Evolutionary conservation across 768 basidiomycete species (phyloP).

Genomic region (Hypholoma sublateritium): DNA sequence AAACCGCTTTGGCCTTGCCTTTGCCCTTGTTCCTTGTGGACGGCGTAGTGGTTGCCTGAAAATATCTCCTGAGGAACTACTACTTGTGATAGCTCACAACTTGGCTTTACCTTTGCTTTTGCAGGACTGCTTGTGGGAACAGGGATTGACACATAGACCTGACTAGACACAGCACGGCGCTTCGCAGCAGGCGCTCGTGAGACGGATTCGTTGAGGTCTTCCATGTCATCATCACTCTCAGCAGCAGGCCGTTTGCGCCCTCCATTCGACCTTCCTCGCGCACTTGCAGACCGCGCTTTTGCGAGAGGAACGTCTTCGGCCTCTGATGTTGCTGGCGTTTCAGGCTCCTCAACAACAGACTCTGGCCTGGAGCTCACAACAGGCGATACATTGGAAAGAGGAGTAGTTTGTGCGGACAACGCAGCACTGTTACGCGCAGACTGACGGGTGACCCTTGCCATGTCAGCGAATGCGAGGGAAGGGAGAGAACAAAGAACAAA

Average conservation of each 20-base stretch:
- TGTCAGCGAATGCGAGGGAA: conserved; percentile 12
- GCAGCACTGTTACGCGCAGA: conserved; percentile 25
- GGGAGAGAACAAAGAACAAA: conserved; percentile 22
- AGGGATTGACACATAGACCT: conserved; percentile 35
- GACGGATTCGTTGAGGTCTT: conserved; percentile 21
- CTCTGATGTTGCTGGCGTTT: conserved; percentile 59
- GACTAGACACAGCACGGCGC: conserved; percentile 33
- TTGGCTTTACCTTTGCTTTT: conserved; percentile 24
- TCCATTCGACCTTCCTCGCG: conserved; percentile 14
- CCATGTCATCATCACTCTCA: conserved; percentile 21
- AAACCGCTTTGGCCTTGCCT: conserved; percentile 33
- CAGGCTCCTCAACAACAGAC: conserved; percentile 32
- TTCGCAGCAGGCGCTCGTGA: conserved; percentile 29
- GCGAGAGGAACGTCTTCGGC: conserved; percentile 24
- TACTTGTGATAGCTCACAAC: background rate
- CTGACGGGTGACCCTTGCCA: conserved; percentile 35
- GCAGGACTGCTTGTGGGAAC: conserved; percentile 12
- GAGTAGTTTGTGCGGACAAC: conserved; percentile 34
- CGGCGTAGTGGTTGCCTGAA: conserved; percentile 9
- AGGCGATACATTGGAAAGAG: conserved; percentile 48
- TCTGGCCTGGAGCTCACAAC: conserved; percentile 49
- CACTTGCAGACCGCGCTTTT: conserved; percentile 19
- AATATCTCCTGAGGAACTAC: background rate
- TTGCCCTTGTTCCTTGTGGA: conserved; percentile 31
- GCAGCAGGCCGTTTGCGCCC: conserved; percentile 25